phyloP scores from a whole-genome alignment of 2,329 filamentous ascomycete species.

The Zarea fungicola region DNA sequence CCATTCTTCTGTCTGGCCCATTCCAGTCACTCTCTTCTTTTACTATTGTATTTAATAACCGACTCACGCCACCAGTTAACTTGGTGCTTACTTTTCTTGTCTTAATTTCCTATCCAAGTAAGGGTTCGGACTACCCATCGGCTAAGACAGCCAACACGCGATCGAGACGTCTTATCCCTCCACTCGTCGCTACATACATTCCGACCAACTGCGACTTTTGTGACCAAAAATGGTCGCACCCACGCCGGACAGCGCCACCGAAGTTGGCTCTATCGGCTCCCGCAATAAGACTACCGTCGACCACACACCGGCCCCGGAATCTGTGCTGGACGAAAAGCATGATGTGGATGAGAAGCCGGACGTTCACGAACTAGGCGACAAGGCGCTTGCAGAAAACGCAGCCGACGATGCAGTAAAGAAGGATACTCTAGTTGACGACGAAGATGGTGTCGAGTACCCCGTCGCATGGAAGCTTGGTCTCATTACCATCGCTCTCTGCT shows the following conservation, averaged over 20 bases:
- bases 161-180: background rate
- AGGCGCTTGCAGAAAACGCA: background rate
- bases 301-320: background rate
- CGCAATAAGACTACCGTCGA: constrained; percentile 7
- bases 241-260: constrained; percentile 11
- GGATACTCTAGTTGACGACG: constrained; percentile 14
- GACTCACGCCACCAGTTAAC: too few species aligned
- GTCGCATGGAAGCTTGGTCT: constrained; percentile 10
- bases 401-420: background rate
- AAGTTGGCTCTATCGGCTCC: constrained; percentile 10
- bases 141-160: background rate
- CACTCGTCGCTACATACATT: background rate
- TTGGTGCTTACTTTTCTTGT: too few species aligned
- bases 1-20: too few species aligned
- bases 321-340: too few species aligned
- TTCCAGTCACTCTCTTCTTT: background rate
- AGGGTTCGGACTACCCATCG: background rate
- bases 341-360: constrained; percentile 4
- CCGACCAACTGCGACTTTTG: background rate
- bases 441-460: constrained; percentile 30
- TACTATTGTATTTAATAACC: background rate
- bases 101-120: too few species aligned
- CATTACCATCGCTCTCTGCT: constrained; percentile 13
- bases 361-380: background rate
- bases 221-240: background rate